Conservation (phyloP, 1,284 basidiomycete species). For the Xerocomus minutiporus region DNA sequence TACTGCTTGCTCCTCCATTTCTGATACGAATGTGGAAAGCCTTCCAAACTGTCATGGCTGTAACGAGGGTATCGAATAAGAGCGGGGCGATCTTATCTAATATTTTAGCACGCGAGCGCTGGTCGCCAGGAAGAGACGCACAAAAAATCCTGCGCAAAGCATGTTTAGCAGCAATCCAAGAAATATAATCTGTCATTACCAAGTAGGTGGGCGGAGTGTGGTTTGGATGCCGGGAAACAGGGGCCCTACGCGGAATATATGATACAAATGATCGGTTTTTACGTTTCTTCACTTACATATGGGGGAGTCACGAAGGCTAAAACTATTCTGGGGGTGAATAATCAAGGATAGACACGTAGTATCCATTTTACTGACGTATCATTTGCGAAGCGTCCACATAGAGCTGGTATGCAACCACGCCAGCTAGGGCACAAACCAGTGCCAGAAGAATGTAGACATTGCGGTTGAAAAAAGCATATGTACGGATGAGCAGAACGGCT, state of each 20-base stretch:
- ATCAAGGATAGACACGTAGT: neutral
- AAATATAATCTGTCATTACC: conserved; percentile 40
- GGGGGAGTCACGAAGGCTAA: conserved; percentile 63
- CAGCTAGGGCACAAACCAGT: conserved; percentile 58
- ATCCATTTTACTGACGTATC: conserved; percentile 48
- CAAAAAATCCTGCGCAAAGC: conserved; percentile 57
- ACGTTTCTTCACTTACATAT: conserved; percentile 39
- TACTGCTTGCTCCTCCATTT: conserved; percentile 69
- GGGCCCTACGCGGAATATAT: conserved; percentile 45
- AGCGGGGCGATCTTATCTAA: conserved; percentile 64
- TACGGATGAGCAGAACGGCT: conserved; percentile 74
- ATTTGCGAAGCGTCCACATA: conserved; percentile 73
- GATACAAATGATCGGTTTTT: neutral
- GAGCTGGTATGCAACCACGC: conserved; percentile 72
- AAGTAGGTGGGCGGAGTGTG: conserved; percentile 71
- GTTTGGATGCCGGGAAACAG: conserved; percentile 72
- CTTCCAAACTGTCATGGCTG: conserved; percentile 71
- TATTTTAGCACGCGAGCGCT: conserved; percentile 3
- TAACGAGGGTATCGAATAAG: conserved; percentile 72
- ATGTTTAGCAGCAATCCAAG: conserved; percentile 10
- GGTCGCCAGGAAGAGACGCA: conserved; percentile 33
- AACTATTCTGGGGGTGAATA: conserved; percentile 39
- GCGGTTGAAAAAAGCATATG: conserved; percentile 79
- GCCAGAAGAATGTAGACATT: conserved; percentile 59
- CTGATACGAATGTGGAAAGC: conserved; percentile 66